Base-by-base conservation (phyloP, 2,329 filamentous ascomycete species). In the Beauveria asiatica region DNA sequence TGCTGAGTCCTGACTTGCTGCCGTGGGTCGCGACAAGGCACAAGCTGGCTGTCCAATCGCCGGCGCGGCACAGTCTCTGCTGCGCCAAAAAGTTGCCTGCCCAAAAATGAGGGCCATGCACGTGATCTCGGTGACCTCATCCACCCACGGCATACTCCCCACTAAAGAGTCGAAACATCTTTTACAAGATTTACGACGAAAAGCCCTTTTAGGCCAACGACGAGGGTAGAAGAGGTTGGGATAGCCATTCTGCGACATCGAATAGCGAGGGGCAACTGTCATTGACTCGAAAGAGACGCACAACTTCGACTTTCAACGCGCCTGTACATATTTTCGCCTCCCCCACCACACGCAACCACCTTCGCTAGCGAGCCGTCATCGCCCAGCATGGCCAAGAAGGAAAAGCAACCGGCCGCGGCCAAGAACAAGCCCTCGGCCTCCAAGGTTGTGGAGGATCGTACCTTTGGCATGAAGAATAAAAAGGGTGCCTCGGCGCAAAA, bases 391-490 rank as follows among this genome's bases (percentile, higher is more conserved):
- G 79, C 89, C 73, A 89, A 89, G 62, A 92, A 92, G 74, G 82
- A 81, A 68, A 60, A 63, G 25, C 57, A 63, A 49, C 44, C 48
- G 19, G 76, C 69, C 60, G 79, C 33, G 33, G 33, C 76, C 73
- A 85, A 85, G 76, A 83, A 83, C 42, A 60, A 60, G 77, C 73
- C 77, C 60, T 72, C 77, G 23, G 74, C 78, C 62, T 68, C 77
- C 67, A 91, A 91, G 77, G 70, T 80, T 49, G 89, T 92, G 64
- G 91, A 94, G 64, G 94, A 99, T 80, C 94, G 93, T 79, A 96
- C 94, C 53, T 99, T 99, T 81, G 94, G 94, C 69, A 97, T 99
- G 94, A 99, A 99, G 79, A 99, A 99, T 73, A 99, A 99, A 81
- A 99, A 97, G 82, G 94, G 94, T 67, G 88, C 85, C 61, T 87